phyloP scores from a whole-genome alignment of 192 early-diverging fungal species.

The Chytriomyces sp. region DNA sequence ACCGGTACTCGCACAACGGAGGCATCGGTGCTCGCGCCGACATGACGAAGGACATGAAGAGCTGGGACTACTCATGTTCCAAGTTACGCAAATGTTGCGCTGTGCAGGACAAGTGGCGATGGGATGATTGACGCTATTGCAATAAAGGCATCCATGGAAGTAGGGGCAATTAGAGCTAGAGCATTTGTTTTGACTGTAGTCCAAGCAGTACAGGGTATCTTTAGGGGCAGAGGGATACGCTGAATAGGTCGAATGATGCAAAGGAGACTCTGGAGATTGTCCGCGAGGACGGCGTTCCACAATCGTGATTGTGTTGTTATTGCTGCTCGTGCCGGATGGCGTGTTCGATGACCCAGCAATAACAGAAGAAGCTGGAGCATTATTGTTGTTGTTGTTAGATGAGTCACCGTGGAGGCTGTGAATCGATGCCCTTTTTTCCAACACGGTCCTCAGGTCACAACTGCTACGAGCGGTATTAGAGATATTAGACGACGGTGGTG shows the following conservation, averaged over 20 bases:
- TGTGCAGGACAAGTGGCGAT: constrained; percentile 9
- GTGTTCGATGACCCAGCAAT: too few relatives aligned
- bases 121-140: background rate
- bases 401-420: background rate
- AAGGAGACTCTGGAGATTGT: background rate
- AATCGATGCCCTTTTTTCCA: constrained; percentile 21
- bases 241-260: background rate
- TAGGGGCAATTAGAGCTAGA: background rate
- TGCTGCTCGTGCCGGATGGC: background rate
- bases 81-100: constrained; percentile 29
- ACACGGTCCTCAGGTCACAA: constrained; percentile 1
- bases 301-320: constrained; percentile 22
- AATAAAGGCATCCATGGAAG: background rate
- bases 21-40: constrained; percentile 12
- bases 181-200: background rate
- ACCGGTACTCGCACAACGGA: constrained; percentile 9
- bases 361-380: too few relatives aligned
- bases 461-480: background rate
- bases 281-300: constrained; percentile 16
- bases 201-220: background rate
- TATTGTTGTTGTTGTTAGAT: too few relatives aligned
- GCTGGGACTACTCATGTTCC: constrained; percentile 27
- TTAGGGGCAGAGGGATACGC: background rate
- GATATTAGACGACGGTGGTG: background rate
- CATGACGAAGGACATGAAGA: constrained; percentile 14